Percentiles rank a stretch among this genome's conserved stretches.
Conservation (phyloP, 1,284 basidiomycete genomes). For the Cutaneotrichosporon spelunceum region DNA sequence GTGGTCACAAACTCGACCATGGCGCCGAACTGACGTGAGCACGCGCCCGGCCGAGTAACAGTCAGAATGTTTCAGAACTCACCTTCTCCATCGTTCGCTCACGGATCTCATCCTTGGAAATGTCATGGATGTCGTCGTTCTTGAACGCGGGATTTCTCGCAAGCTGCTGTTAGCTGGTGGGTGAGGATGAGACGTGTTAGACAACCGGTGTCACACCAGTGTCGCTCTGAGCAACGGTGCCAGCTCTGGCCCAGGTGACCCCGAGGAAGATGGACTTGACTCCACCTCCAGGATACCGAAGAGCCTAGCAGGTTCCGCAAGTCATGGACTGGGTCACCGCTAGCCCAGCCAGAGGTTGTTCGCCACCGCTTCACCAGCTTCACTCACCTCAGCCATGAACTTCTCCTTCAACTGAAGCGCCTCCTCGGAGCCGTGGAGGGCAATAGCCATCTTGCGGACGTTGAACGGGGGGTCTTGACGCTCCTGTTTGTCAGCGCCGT, state of each 20-base stretch:
- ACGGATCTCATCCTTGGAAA: slow-evolving; percentile 57
- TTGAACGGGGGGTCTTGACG: slow-evolving; percentile 56
- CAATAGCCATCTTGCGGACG: slow-evolving; percentile 50
- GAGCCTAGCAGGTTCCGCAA: no score
- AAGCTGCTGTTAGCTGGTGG: slow-evolving; percentile 34
- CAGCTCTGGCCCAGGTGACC: no score
- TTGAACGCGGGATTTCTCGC: slow-evolving; percentile 57
- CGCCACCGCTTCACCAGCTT: not conserved
- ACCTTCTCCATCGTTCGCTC: slow-evolving; percentile 55
- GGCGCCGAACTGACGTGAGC: slow-evolving; percentile 39
- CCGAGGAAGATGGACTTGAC: not conserved
- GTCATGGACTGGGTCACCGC: no score
- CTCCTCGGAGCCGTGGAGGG: slow-evolving; percentile 50
- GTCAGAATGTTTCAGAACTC: not conserved
- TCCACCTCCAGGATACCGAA: not conserved
- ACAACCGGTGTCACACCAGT: not conserved
- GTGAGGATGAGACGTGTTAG: not conserved
- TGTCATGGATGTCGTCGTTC: slow-evolving; percentile 58
- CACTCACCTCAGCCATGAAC: slow-evolving; percentile 55
- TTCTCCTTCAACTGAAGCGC: slow-evolving; percentile 51
- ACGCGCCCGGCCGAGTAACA: not conserved
- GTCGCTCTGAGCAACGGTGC: no score
- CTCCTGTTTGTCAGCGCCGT: slow-evolving; percentile 40
- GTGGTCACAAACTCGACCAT: slow-evolving; percentile 55
- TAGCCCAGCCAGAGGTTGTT: no score